These are phyloP conservation scores for Andrographis paniculata DNA, from an alignment of 305 asterid species.

Conservation along the genomic window DNA sequence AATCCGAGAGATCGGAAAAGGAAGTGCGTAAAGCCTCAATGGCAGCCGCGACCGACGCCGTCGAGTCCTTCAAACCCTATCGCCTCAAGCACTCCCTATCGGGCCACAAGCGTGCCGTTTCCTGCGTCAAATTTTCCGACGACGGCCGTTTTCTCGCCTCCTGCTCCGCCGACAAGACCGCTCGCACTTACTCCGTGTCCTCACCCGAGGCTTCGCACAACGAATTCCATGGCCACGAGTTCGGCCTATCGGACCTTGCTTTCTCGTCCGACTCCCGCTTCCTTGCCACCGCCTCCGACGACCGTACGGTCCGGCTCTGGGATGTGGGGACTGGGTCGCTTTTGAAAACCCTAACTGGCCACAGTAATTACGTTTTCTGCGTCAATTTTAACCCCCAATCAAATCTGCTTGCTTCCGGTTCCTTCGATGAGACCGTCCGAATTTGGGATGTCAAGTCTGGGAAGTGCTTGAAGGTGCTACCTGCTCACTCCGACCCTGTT, in stretches of 20 bases:
- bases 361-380: slow-evolving; percentile 83
- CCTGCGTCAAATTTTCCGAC: slow-evolving; percentile 81
- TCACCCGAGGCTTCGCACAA: slow-evolving; percentile 31
- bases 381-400: slow-evolving; percentile 80
- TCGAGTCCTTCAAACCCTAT: slow-evolving; percentile 65
- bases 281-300: slow-evolving; percentile 92
- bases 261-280: slow-evolving; percentile 70
- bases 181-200: slow-evolving; percentile 49
- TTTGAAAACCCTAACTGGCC: slow-evolving; percentile 74
- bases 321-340: slow-evolving; percentile 68
- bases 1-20: too few species aligned
- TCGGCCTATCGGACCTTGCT: slow-evolving; percentile 71
- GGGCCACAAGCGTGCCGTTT: slow-evolving; percentile 69
- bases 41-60: slow-evolving; percentile 29
- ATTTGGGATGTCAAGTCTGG: slow-evolving; percentile 97
- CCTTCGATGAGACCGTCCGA: slow-evolving; percentile 91
- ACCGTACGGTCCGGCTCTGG: slow-evolving; percentile 75
- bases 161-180: slow-evolving; percentile 85
- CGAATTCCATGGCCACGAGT: slow-evolving; percentile 70
- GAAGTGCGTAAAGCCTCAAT: slow-evolving; percentile 5
- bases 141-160: slow-evolving; percentile 72
- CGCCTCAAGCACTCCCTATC: slow-evolving; percentile 53
- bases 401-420: slow-evolving; percentile 81
- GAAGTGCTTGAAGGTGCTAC: slow-evolving; percentile 82
- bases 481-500: slow-evolving; percentile 96